A percentile compares a stretch with the other conserved stretches of the same genome.
These are phyloP conservation scores for Chernovozyma aurita DNA, from an alignment of 1,139 yeast genomes.

Conservation along the genomic window DNA sequence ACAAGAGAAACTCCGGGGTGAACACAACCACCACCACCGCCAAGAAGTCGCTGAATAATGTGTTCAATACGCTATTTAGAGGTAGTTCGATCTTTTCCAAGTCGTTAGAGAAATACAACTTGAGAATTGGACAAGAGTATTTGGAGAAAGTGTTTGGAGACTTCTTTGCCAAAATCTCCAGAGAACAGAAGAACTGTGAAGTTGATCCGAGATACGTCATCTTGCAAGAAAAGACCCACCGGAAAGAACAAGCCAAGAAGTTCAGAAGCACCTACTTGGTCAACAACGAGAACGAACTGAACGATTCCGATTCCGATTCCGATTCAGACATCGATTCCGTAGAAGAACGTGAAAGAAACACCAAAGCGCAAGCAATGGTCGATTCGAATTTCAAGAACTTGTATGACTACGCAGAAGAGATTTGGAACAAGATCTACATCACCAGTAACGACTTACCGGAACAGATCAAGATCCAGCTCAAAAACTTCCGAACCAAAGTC, in stretches of 20 bases:
- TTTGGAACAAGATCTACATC: slow-evolving; percentile 69
- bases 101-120: slow-evolving; percentile 71
- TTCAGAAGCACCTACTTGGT: slow-evolving; percentile 10
- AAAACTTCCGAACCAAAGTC: slow-evolving; percentile 53
- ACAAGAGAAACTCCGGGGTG: slow-evolving; percentile 17
- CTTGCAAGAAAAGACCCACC: slow-evolving; percentile 39
- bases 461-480: slow-evolving; percentile 58
- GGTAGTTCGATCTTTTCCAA: slow-evolving; percentile 82
- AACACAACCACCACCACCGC: slow-evolving; percentile 6
- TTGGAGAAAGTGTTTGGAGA: slow-evolving; percentile 69
- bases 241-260: not conserved
- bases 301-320: slow-evolving; percentile 19
- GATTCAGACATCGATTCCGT: slow-evolving; percentile 25
- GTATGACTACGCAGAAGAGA: slow-evolving; percentile 49
- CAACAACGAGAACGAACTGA: slow-evolving; percentile 10
- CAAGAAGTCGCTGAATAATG: slow-evolving; percentile 33
- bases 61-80: slow-evolving; percentile 73
- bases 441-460: slow-evolving; percentile 77
- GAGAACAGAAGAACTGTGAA: slow-evolving; percentile 58
- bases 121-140: slow-evolving; percentile 75
- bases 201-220: slow-evolving; percentile 61
- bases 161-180: slow-evolving; percentile 54
- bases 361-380: slow-evolving; percentile 27
- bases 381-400: slow-evolving; percentile 52
- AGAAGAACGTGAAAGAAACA: slow-evolving; percentile 25